Evolutionary conservation across 2,329 filamentous ascomycete genomes (phyloP).

Genomic region (Pseudohalonectria lignicola): DNA sequence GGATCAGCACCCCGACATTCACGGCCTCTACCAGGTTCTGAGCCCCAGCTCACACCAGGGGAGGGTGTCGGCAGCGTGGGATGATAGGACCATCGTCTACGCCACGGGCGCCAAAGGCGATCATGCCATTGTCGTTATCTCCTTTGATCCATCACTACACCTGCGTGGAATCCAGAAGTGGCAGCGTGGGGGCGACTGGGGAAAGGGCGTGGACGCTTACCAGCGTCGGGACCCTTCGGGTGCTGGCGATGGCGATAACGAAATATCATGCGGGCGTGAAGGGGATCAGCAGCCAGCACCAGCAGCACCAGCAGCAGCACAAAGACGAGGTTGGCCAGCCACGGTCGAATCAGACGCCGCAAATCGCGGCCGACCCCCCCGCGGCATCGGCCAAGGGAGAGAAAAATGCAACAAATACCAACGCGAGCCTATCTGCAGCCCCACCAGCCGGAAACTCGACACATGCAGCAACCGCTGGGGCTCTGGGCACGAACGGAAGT

Average conservation of each 20-base stretch:
- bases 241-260: too few species aligned
- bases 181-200: too few species aligned
- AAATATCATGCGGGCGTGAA: too few species aligned
- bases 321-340: not conserved
- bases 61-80: conserved; percentile 27
- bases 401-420: not conserved
- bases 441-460: not conserved
- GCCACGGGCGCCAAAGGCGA: conserved; percentile 18
- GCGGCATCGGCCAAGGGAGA: not conserved
- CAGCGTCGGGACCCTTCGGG: conserved; percentile 40
- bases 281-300: too few species aligned
- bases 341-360: too few species aligned
- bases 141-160: conserved; percentile 27
- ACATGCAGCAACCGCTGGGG: not conserved
- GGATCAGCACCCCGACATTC: conserved; percentile 13
- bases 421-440: not conserved
- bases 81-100: conserved; percentile 37
- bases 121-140: conserved; percentile 27
- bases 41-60: conserved; percentile 24
- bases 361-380: too few species aligned
- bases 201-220: too few species aligned
- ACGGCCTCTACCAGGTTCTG: conserved; percentile 23
- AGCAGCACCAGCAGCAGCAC: not conserved
- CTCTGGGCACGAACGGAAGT: not conserved
- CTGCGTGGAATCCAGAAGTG: conserved; percentile 16